A percentile compares a stretch with the other conserved stretches of the same genome.
phyloP scores from a whole-genome alignment of 345 rosid species.

The Noccaea bulbosa region DNA sequence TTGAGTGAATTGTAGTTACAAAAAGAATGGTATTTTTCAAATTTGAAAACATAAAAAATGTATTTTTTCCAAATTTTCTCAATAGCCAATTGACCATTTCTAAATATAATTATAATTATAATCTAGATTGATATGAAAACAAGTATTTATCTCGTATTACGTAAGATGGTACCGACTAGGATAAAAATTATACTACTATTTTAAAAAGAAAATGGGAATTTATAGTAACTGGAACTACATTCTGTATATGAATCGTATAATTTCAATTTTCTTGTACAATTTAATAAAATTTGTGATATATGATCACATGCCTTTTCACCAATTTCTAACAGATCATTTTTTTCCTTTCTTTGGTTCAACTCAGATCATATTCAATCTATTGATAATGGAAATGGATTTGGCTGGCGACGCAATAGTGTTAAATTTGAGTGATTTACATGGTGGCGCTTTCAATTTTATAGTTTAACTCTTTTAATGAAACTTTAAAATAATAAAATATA shows the following conservation, averaged over 20 bases:
- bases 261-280: not conserved
- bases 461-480: slow-evolving; percentile 6
- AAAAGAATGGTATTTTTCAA: no score
- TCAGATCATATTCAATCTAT: not conserved
- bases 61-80: no score
- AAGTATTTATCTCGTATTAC: not conserved
- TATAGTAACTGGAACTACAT: not conserved
- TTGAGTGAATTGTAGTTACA: no score
- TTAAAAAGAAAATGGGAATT: not conserved
- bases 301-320: not conserved
- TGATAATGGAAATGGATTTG: slow-evolving; percentile 7
- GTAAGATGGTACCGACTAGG: not conserved
- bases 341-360: no score
- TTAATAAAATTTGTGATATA: not conserved
- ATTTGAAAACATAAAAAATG: no score
- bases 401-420: not conserved
- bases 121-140: not conserved
- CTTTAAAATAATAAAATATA: not conserved
- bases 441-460: not conserved
- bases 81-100: not conserved
- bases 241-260: no score
- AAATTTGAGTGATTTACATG: not conserved
- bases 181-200: not conserved
- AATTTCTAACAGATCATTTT: not conserved
- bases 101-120: not conserved